A percentile compares a stretch with the other conserved stretches of the same genome.
Evolutionary conservation across 108 stramenopile genomes (phyloP).

Genomic region (Seminavis robusta): DNA sequence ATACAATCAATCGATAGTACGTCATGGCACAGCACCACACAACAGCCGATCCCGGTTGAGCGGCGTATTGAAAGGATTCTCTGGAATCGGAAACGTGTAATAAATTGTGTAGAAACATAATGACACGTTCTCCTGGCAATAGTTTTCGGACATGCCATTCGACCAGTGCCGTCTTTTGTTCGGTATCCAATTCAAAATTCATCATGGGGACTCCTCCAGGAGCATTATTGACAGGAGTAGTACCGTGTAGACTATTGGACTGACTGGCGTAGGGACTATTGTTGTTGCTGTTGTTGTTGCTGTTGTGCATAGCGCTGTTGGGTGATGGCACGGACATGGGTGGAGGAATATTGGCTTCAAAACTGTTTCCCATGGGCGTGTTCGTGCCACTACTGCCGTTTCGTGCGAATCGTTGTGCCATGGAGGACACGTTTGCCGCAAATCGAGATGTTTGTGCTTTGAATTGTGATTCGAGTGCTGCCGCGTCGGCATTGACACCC

Average conservation of each 20-base stretch:
- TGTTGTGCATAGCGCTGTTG: background rate
- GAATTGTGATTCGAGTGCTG: no score
- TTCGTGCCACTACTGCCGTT: background rate
- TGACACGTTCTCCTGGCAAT: conserved; percentile 69
- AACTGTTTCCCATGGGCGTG: background rate
- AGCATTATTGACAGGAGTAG: background rate
- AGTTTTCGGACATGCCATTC: conserved; percentile 43
- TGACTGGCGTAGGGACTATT: conserved; percentile 1
- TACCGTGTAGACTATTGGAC: background rate
- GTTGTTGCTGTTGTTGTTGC: conserved; percentile 4
- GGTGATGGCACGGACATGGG: background rate
- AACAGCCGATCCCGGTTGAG: background rate
- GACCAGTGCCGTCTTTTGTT: conserved; percentile 35
- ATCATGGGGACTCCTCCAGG: background rate
- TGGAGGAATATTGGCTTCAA: background rate
- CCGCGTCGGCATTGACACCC: no score
- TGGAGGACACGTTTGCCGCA: conserved; percentile 45
- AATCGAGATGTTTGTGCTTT: conserved; percentile 19
- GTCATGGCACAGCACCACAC: conserved; percentile 88
- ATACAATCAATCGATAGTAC: conserved; percentile 72
- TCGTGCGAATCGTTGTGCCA: conserved; percentile 49
- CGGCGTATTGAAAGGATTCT: conserved; percentile 1
- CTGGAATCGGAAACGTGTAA: conserved; percentile 61
- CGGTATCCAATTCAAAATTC: conserved; percentile 28
- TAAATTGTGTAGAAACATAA: conserved; percentile 75